Evolutionary conservation across 2,329 filamentous ascomycete genomes (phyloP), one percentile per base, ranked within the genome.

Genomic region (Coniochaeta sp.): DNA sequence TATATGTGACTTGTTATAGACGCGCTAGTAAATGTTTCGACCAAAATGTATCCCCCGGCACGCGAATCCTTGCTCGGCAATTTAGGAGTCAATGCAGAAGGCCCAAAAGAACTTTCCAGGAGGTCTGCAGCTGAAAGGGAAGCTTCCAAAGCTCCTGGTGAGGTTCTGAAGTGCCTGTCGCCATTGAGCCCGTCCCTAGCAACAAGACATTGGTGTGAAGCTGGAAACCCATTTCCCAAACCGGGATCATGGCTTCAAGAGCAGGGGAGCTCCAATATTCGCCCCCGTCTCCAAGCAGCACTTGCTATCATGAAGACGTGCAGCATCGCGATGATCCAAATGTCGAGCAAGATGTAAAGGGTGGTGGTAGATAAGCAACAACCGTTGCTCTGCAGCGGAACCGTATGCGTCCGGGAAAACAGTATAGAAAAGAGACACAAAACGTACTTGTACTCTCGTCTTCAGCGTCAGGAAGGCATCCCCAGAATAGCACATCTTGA

Each of bases 401-500:
- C 6, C 12, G 20, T 18, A 40, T 22, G 38, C 38, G 26, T 42
- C 26, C 38, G 28, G 16, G n/a, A 55, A 9, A 10, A 33, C 30
- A 26, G 30, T 22, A 49, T 13, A 16, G 28, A 8, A 35, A 7
- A n/a, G 12, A 42, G 38, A 54, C 51, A 47, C 24, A 48, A 50
- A 60, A 76, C 82, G 57, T 79, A 87, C 84, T 77, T 99, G 94
- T 57, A 99, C 94, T 71, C 91, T 83, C 53, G 94, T 99, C 69
- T 94, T 94, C 57, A 99, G 78, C 24, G 94, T 97, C 71, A 99
- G 72, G 67, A 91, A 97, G 27, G 94, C 92, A 72, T 99, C 92
- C 59, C 94, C 94, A 1, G 88, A 84, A 68, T 99, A 99, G 67
- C 87, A 92, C 92, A 99, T 97, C 71, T 97, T 97, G 79, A 99